A percentile compares a stretch with the other conserved stretches of the same genome.
phyloP scores from a whole-genome alignment of 2,329 filamentous ascomycete species.

The Aspergillus sp. region DNA sequence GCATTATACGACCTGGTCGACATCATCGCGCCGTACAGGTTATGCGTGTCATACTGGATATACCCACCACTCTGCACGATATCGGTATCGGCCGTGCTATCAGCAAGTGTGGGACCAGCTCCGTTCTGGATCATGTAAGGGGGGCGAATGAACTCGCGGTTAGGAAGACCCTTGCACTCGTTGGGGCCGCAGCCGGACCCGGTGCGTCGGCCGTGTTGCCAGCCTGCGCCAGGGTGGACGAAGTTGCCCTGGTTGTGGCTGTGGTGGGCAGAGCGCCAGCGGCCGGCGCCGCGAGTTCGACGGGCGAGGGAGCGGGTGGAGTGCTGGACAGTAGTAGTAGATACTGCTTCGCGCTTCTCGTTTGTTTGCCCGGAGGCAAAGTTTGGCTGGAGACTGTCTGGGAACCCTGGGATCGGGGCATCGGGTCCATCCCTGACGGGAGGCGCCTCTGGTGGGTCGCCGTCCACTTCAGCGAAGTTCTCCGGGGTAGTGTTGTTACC shows the following conservation, averaged over 20 bases:
- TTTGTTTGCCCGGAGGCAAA: conserved; percentile 16
- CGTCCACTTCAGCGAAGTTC: conserved; percentile 52
- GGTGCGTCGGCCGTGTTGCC: neutral
- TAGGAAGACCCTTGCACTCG: conserved; percentile 58
- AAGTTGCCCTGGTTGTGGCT: neutral
- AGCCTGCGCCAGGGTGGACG: neutral
- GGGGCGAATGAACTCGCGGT: conserved; percentile 66
- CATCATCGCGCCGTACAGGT: conserved; percentile 79
- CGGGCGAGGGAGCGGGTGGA: neutral
- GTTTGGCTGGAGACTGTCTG: conserved; percentile 67
- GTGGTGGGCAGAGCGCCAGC: neutral
- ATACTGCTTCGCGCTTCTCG: conserved; percentile 4
- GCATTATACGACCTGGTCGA: conserved; percentile 65
- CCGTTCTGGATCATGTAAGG: conserved; percentile 69
- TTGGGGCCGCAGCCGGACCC: conserved; percentile 1
- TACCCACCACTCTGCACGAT: conserved; percentile 69
- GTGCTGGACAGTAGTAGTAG: neutral
- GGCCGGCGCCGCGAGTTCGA: neutral
- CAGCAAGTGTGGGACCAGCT: conserved; percentile 52
- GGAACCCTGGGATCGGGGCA: conserved; percentile 70
- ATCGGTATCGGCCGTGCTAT: conserved; percentile 69
- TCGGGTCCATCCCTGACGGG: conserved; percentile 65
- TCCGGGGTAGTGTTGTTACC: conserved; percentile 49
- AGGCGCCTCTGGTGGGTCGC: conserved; percentile 63
- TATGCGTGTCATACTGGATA: conserved; percentile 76